phyloP scores from a whole-genome alignment of 306 rosid species.

The Lotus japonicus region DNA sequence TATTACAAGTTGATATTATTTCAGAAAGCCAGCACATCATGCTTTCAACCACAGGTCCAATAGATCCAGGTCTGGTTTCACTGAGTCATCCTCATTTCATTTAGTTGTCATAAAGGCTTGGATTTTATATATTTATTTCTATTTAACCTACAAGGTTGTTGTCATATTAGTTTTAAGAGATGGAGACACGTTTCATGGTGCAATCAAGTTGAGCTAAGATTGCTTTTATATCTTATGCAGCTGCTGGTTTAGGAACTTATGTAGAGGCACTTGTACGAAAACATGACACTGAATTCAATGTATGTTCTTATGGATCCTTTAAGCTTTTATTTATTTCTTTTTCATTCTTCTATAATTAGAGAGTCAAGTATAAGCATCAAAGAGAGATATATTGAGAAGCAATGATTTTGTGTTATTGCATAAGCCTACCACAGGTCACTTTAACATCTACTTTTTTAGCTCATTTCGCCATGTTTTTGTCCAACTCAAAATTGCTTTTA shows the following conservation, averaged over 20 bases:
- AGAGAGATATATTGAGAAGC: not conserved
- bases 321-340: conserved; percentile 9
- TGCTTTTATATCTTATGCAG: conserved; percentile 45
- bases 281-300: conserved; percentile 90
- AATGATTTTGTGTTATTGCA: not conserved
- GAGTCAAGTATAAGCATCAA: not conserved
- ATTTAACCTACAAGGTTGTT: not conserved
- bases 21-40: conserved; percentile 44
- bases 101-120: conserved; percentile 2
- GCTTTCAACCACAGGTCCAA: conserved; percentile 66
- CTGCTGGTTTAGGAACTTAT: conserved; percentile 96
- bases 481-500: not conserved
- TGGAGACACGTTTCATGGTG: not conserved
- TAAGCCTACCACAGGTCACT: not conserved
- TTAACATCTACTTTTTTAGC: not conserved
- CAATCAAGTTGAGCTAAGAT: not conserved
- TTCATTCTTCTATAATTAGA: not conserved
- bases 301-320: conserved; percentile 31
- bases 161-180: conserved; percentile 1
- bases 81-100: conserved; percentile 1
- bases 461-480: not conserved
- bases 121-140: not conserved
- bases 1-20: conserved; percentile 62
- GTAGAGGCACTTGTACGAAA: conserved; percentile 94
- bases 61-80: conserved; percentile 74